These are phyloP conservation scores for Triangularia verruculosa DNA, from an alignment of 2,329 filamentous ascomycete species.

Conservation along the genomic window DNA sequence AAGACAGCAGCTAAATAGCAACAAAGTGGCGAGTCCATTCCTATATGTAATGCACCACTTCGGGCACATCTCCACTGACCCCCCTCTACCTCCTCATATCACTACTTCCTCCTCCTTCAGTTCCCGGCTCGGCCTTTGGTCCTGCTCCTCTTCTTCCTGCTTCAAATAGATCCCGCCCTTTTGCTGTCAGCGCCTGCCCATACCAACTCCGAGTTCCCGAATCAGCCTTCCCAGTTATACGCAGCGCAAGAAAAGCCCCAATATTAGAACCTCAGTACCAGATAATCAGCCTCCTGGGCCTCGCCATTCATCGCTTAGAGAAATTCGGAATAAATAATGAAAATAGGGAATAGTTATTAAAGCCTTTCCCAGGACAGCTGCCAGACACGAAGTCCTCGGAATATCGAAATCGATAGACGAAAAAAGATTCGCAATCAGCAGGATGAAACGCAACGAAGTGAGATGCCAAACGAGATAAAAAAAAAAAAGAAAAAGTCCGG, in stretches of 20 bases:
- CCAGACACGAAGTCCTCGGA: constrained; percentile 15
- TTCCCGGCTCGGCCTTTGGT: not conserved
- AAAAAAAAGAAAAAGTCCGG: constrained; percentile 38
- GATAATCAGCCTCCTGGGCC: constrained; percentile 33
- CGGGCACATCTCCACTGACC: not conserved
- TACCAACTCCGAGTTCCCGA: constrained; percentile 22
- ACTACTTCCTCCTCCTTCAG: not conserved
- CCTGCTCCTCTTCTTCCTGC: not conserved
- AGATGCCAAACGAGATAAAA: constrained; percentile 31
- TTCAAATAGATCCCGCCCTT: not conserved
- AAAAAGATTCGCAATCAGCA: constrained; percentile 33
- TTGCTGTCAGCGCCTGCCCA: constrained; percentile 8
- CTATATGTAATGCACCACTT: not conserved
- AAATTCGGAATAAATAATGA: constrained; percentile 8
- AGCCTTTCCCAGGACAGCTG: constrained; percentile 14
- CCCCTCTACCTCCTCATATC: not conserved
- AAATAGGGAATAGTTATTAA: constrained; percentile 30
- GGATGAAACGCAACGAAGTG: constrained; percentile 32
- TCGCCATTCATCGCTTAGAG: constrained; percentile 26
- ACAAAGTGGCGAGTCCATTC: constrained; percentile 12
- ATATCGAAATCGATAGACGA: constrained; percentile 23
- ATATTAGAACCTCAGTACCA: constrained; percentile 30
- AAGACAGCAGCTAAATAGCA: constrained; percentile 17
- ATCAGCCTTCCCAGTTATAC: constrained; percentile 18
- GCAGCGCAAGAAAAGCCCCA: constrained; percentile 15